A percentile compares a stretch with the other conserved stretches of the same genome.
Conservation (phyloP, 495 filamentous ascomycete species). For the Podospora pseudocomata region DNA sequence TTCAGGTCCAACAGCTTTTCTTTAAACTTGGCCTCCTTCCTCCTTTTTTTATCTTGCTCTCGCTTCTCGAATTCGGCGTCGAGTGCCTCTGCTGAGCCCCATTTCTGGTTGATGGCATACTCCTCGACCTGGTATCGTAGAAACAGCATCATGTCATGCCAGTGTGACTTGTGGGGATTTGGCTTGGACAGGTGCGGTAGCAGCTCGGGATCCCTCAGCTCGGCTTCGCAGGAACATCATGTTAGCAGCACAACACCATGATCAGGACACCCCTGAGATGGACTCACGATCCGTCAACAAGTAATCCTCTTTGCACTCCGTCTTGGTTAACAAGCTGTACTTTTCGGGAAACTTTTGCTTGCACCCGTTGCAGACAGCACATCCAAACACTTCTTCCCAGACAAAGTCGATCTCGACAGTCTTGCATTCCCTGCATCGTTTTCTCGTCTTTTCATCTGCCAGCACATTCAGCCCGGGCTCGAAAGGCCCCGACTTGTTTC, state of each 20-base stretch:
- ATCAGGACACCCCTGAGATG: background rate
- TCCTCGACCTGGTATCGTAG: conserved; percentile 91
- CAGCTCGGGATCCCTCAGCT: conserved; percentile 78
- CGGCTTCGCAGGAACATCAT: conserved; percentile 49
- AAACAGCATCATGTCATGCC: conserved; percentile 98
- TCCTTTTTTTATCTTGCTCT: conserved; percentile 74
- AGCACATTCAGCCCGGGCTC: conserved; percentile 79
- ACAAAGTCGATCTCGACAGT: conserved; percentile 88
- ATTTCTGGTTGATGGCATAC: conserved; percentile 77
- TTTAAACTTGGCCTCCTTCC: conserved; percentile 90
- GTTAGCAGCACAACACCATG: conserved; percentile 10
- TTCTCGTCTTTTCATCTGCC: conserved; percentile 57
- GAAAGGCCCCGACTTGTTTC: conserved; percentile 74
- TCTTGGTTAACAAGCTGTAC: conserved; percentile 93
- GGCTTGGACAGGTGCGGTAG: conserved; percentile 83
- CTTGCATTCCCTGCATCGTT: conserved; percentile 77
- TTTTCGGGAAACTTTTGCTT: conserved; percentile 88
- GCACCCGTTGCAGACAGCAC: conserved; percentile 67
- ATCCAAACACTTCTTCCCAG: conserved; percentile 78
- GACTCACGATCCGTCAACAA: conserved; percentile 83
- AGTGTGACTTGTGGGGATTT: conserved; percentile 92
- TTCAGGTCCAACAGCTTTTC: conserved; percentile 83
- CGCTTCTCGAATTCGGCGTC: conserved; percentile 87
- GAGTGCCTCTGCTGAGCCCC: conserved; percentile 79
- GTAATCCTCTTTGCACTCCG: conserved; percentile 92